Percentiles rank a stretch among this genome's conserved stretches.
phyloP scores from a whole-genome alignment of 257 asterid genomes.

The Solanum peruvianum region DNA sequence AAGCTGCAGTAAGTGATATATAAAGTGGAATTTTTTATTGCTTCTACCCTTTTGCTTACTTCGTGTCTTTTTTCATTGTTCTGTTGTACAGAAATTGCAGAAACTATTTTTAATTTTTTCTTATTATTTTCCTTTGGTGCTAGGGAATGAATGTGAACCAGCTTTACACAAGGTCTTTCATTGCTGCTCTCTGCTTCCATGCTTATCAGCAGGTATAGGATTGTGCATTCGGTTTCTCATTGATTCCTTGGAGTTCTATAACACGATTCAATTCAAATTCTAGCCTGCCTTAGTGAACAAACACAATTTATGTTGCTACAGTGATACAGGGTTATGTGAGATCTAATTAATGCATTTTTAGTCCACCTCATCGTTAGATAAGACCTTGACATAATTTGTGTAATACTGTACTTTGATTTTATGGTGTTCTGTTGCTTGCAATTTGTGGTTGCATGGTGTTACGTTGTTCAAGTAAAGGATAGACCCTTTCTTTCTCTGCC shows the following conservation, averaged over 20 bases:
- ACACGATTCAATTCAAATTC: background rate
- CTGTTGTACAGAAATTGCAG: background rate
- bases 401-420: background rate
- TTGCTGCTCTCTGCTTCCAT: constrained; percentile 80
- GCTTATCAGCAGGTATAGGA: constrained; percentile 81
- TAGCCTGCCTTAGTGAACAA: background rate
- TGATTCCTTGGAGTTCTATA: background rate
- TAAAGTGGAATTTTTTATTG: background rate
- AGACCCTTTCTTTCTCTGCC: background rate
- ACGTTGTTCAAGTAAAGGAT: background rate
- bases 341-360: background rate
- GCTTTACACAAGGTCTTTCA: constrained; percentile 45
- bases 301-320: background rate
- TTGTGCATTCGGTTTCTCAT: background rate
- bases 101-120: background rate
- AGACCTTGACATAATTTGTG: background rate
- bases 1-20: constrained; percentile 52
- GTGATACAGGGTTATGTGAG: background rate
- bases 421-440: background rate
- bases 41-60: background rate
- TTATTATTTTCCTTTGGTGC: background rate
- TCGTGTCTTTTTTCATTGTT: background rate
- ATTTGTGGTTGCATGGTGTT: background rate
- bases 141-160: constrained; percentile 65
- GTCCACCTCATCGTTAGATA: background rate